Percentiles rank a stretch among this genome's conserved stretches.
These are phyloP conservation scores for Chrysosphaeria jannelii DNA, from an alignment of 2,329 filamentous ascomycete species.

Conservation along the genomic window DNA sequence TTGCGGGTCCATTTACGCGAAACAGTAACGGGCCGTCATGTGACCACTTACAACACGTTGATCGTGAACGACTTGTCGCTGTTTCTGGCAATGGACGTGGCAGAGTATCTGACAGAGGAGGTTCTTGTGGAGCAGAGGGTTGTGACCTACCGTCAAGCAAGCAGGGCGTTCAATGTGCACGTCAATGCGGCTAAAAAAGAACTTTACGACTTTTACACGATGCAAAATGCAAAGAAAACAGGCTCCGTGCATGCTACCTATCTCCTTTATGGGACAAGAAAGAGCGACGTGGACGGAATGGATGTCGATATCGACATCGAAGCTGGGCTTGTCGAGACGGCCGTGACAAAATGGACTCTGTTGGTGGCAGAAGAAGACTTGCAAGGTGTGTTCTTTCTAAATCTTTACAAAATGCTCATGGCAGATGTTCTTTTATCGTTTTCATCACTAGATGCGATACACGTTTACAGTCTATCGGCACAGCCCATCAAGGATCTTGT, in stretches of 20 bases:
- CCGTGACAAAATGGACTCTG: constrained; percentile 24
- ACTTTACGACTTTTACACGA: constrained; percentile 58
- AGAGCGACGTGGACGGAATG: constrained; percentile 14
- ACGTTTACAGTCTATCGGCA: constrained; percentile 63
- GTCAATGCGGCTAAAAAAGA: constrained; percentile 75
- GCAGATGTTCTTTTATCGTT: no score
- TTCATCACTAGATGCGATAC: constrained; percentile 51
- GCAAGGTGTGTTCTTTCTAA: no score
- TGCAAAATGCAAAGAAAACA: constrained; percentile 44
- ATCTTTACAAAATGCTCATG: no score
- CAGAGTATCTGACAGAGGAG: constrained; percentile 41
- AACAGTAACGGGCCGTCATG: no score
- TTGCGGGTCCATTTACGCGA: no score
- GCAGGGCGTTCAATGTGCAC: constrained; percentile 56
- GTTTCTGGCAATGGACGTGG: no score
- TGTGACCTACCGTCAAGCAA: constrained; percentile 64
- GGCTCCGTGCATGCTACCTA: constrained; percentile 77
- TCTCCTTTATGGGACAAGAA: constrained; percentile 35
- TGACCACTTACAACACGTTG: no score
- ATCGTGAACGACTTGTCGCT: no score
- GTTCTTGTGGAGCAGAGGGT: constrained; percentile 47
- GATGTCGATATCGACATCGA: constrained; percentile 44
- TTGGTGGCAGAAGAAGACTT: constrained; percentile 35
- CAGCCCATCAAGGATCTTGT: constrained; percentile 38
- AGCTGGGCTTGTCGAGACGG: constrained; percentile 22